Evolutionary conservation across 2,329 filamentous ascomycete species (phyloP), one percentile per base, ranked within the genome.

Genomic region (Verticillium albo-atrum): DNA sequence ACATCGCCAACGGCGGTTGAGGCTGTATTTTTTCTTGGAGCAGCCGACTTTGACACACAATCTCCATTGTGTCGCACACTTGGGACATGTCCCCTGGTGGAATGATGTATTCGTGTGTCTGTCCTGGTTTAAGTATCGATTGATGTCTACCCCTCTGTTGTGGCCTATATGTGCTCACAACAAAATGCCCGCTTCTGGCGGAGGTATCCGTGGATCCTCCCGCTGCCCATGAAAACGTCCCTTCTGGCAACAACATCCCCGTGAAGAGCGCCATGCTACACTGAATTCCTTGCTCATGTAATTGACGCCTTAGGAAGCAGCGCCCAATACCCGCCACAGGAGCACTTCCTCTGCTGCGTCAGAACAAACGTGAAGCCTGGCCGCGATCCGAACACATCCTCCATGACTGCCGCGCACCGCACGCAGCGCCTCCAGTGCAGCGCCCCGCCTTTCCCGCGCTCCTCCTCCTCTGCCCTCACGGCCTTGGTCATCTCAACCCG

Each of bases 331-430:
- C 82, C 84, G 7, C 80, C 79, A 62, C 84, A 87, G 5, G 77
- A 76, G 61, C 84, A 87, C 66, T 77, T 78, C 26, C 81, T 74
- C 69, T 85, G 81, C 68, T 85, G 82, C 14, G 74, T 73, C 52
- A 86, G 67, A 35, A 86, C 75, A 68, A 84, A 85, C 3, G 74
- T 77, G 59, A 81, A 77, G 1, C 82, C 83, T 0, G 82, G 78
- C 61, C 77, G 75, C 26, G 72, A 72, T 15, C 72, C 76, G 28
- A 70, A 72, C 0, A 82, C 73, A 62, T 89, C 86, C 66, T 88
- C 86, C 78, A 89, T 89, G n/a, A 89, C 78, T 55, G 83, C 78
- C 52, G 84, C 80, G 69, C 88, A 90, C 42, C 88, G 77, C 23
- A 83, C 82, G 67, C 83, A 87, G 47, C 78, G 74, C 57, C 81